Evolutionary conservation across 257 asterid species (phyloP).

Genomic region (Henckelia pumila): DNA sequence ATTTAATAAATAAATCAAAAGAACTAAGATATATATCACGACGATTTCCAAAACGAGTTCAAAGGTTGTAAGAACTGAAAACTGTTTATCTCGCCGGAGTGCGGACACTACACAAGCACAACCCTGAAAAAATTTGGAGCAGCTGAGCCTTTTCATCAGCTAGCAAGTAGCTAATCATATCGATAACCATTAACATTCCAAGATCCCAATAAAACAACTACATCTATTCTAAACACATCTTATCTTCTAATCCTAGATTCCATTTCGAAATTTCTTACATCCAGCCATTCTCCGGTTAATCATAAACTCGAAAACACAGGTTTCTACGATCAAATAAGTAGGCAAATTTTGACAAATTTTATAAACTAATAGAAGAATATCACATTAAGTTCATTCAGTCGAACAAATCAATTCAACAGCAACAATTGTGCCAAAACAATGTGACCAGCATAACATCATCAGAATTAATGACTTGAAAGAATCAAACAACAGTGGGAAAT

Average conservation of each 20-base stretch:
- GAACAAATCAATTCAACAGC: neutral
- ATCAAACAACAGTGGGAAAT: constrained; percentile 2
- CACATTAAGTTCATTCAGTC: neutral
- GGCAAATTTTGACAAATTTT: neutral
- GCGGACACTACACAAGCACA: neutral
- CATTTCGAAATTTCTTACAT: neutral
- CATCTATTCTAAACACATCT: too few relatives aligned
- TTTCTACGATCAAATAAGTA: neutral
- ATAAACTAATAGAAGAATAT: neutral
- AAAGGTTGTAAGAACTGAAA: constrained; percentile 8
- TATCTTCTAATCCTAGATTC: too few relatives aligned
- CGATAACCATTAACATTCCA: neutral
- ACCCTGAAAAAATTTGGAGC: neutral
- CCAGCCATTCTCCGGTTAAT: neutral
- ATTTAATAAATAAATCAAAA: constrained; percentile 5
- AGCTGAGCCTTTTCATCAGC: neutral
- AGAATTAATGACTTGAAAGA: neutral
- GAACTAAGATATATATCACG: neutral
- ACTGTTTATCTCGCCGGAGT: neutral
- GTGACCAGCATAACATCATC: neutral
- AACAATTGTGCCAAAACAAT: neutral
- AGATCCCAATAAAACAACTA: too few relatives aligned
- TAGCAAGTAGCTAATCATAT: neutral
- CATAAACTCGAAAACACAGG: neutral
- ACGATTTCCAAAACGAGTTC: neutral